Conservation (phyloP, 192 early-diverging fungal genomes). For the Phycomyces blakesleeanus region DNA sequence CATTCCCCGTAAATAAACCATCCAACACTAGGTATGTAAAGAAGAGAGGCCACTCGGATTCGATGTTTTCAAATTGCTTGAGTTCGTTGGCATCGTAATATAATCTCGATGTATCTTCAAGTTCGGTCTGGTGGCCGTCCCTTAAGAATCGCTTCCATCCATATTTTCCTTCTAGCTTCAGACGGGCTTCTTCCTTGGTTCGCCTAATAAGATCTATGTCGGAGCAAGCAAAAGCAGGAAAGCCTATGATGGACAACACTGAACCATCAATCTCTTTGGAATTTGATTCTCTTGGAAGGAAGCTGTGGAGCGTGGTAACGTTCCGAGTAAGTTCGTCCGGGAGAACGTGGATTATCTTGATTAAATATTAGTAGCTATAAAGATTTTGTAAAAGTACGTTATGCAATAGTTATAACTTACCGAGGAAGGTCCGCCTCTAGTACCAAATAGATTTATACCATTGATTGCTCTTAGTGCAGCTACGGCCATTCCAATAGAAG, state of each 20-base stretch:
- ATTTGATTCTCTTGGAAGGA: constrained; percentile 77
- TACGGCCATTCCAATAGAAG: constrained; percentile 82
- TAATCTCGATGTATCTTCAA: constrained; percentile 70
- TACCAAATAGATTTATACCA: constrained; percentile 78
- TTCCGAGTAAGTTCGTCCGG: constrained; percentile 81
- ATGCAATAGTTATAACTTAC: too few relatives aligned
- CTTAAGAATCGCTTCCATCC: constrained; percentile 79
- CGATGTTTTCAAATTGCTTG: constrained; percentile 75
- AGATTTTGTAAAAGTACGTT: too few relatives aligned
- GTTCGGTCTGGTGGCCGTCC: constrained; percentile 79
- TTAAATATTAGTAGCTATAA: too few relatives aligned
- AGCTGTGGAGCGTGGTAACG: constrained; percentile 70
- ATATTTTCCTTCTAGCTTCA: constrained; percentile 74
- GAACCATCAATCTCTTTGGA: constrained; percentile 85
- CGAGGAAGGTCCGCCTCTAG: constrained; percentile 67
- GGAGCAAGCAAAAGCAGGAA: constrained; percentile 77
- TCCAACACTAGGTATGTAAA: constrained; percentile 84
- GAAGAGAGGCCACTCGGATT: constrained; percentile 87
- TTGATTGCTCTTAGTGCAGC: constrained; percentile 82
- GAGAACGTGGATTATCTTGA: constrained; percentile 65
- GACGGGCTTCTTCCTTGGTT: constrained; percentile 70
- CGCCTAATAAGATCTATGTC: constrained; percentile 56
- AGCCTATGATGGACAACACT: constrained; percentile 75
- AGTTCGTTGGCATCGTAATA: constrained; percentile 79
- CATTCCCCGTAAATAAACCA: constrained; percentile 68